Conservation (phyloP, 2,329 filamentous ascomycete species). For the Pestalotiopsis fici region DNA sequence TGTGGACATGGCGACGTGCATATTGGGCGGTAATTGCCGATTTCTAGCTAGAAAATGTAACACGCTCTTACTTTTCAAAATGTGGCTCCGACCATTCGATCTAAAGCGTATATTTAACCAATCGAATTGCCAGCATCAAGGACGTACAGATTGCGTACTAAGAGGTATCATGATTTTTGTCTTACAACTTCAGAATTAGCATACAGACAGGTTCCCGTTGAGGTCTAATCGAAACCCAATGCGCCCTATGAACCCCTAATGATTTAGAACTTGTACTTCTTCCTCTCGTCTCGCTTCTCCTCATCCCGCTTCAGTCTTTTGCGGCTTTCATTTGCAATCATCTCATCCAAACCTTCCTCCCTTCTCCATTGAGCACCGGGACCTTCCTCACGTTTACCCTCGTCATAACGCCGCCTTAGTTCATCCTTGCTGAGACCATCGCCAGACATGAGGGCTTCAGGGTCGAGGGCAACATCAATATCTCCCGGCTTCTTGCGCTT, state of each 20-base stretch:
- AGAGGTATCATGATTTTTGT: conserved; percentile 3
- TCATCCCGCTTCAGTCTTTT: conserved; percentile 89
- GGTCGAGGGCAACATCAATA: conserved; percentile 88
- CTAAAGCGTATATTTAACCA: no score
- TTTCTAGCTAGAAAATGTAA: no score
- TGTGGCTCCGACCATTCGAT: no score
- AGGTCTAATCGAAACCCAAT: background rate
- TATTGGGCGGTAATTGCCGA: no score
- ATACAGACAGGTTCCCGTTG: background rate
- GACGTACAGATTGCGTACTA: background rate
- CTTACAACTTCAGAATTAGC: background rate
- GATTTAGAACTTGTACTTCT: conserved; percentile 51
- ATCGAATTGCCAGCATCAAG: background rate
- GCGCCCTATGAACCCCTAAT: background rate
- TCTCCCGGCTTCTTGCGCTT: conserved; percentile 97
- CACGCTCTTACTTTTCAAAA: no score
- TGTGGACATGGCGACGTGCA: no score
- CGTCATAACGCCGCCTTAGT: conserved; percentile 78
- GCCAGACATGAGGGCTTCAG: conserved; percentile 73
- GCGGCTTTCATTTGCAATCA: conserved; percentile 91
- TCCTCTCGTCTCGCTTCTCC: conserved; percentile 70
- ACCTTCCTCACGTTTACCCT: conserved; percentile 65
- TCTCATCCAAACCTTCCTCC: conserved; percentile 90
- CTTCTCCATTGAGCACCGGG: conserved; percentile 68
- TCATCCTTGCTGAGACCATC: conserved; percentile 86